Percentiles rank a stretch among this genome's conserved stretches.
Evolutionary conservation across 2,329 filamentous ascomycete species (phyloP).

Genomic region (Aaosphaeria arxii): DNA sequence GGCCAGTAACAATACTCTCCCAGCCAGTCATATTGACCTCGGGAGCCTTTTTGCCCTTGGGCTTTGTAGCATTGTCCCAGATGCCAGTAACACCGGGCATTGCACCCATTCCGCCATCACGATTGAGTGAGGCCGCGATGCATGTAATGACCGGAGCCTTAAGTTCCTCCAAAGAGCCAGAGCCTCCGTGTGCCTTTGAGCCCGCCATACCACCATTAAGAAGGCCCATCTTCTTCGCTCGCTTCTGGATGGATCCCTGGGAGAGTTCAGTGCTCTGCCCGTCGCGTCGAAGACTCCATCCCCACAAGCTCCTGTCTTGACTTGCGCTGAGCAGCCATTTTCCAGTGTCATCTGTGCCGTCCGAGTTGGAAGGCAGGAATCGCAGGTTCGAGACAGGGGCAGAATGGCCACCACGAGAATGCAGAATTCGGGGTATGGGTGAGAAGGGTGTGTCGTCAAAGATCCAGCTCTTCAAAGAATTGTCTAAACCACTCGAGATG

Average conservation of each 20-base stretch:
- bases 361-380: constrained; percentile 84
- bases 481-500: constrained; percentile 86
- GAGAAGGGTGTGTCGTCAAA: constrained; percentile 92
- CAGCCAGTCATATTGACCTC: constrained; percentile 80
- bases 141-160: constrained; percentile 91
- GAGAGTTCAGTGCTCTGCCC: constrained; percentile 92
- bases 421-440: constrained; percentile 77
- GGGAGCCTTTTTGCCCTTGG: constrained; percentile 64
- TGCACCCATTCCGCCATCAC: constrained; percentile 89
- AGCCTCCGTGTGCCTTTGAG: constrained; percentile 54
- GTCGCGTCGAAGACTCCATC: constrained; percentile 90
- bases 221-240: constrained; percentile 83
- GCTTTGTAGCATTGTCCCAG: constrained; percentile 72
- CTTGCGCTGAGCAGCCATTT: constrained; percentile 95
- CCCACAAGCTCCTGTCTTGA: constrained; percentile 89
- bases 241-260: constrained; percentile 83
- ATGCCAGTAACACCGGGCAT: constrained; percentile 73
- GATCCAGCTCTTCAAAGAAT: constrained; percentile 93
- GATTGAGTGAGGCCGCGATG: constrained; percentile 86
- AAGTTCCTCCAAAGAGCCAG: constrained; percentile 63
- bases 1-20: constrained; percentile 95
- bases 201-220: constrained; percentile 56
- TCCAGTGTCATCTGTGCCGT: constrained; percentile 81
- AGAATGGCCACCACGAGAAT: constrained; percentile 84
- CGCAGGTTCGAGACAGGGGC: constrained; percentile 77